phyloP scores from a whole-genome alignment of 495 filamentous ascomycete genomes.

The Trichoderma orchidacearum region DNA sequence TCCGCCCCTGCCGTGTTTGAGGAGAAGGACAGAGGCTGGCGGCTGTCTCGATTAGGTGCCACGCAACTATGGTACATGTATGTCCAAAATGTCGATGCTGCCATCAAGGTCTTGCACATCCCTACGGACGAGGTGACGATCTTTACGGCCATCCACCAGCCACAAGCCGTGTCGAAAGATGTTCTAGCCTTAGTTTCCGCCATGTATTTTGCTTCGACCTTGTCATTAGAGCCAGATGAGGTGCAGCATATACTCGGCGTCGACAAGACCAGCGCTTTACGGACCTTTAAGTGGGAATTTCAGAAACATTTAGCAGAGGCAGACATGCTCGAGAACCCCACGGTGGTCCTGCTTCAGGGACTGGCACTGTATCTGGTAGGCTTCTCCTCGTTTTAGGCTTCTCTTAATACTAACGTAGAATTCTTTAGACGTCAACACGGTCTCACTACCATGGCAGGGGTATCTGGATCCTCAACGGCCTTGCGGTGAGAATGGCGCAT shows the following conservation, averaged over 20 bases:
- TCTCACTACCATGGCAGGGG: slow-evolving; percentile 12
- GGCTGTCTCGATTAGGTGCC: not conserved
- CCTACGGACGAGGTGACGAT: slow-evolving; percentile 1
- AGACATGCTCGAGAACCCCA: slow-evolving; percentile 2
- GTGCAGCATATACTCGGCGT: not conserved
- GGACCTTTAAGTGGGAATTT: not conserved
- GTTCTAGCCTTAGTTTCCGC: not conserved
- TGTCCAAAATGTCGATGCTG: not conserved
- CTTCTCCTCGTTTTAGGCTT: slow-evolving; percentile 4
- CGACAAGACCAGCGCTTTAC: not conserved
- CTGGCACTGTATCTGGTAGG: slow-evolving; percentile 12
- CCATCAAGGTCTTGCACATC: not conserved
- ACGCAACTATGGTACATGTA: not conserved
- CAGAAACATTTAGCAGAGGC: not conserved
- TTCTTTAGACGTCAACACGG: slow-evolving; percentile 19
- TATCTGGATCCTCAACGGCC: slow-evolving; percentile 1
- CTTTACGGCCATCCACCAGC: slow-evolving; percentile 2
- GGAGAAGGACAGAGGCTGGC: not conserved
- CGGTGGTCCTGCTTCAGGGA: slow-evolving; percentile 10
- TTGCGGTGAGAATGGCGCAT: slow-evolving; percentile 16
- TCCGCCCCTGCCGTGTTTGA: not conserved
- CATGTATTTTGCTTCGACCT: not conserved
- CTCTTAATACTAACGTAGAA: slow-evolving; percentile 18
- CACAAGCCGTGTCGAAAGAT: not conserved
- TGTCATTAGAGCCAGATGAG: not conserved